These are phyloP conservation scores for Aristolochia californica DNA, from an alignment of 164 flowering plant genomes.

Conservation along the genomic window DNA sequence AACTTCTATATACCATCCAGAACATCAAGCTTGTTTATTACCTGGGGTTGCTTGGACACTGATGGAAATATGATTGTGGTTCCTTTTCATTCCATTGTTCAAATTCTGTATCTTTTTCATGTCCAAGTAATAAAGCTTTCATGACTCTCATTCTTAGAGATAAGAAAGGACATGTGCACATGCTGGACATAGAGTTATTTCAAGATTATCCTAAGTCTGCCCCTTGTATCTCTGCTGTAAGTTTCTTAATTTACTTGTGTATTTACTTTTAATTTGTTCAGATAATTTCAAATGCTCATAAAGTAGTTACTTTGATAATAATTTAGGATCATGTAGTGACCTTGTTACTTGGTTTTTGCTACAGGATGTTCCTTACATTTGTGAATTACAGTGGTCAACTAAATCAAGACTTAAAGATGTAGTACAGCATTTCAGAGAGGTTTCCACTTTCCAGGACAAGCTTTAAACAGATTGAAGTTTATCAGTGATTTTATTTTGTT, in stretches of 20 bases:
- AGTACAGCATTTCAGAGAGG: slow-evolving; percentile 34
- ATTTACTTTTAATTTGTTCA: neutral
- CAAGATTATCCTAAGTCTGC: slow-evolving; percentile 46
- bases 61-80: too few relatives aligned
- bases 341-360: slow-evolving; percentile 5
- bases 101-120: neutral
- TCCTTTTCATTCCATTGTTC: too few relatives aligned
- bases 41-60: too few relatives aligned
- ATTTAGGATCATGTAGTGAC: too few relatives aligned
- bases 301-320: neutral
- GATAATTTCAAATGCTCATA: too few relatives aligned
- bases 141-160: slow-evolving; percentile 31
- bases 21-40: too few relatives aligned
- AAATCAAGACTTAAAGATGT: slow-evolving; percentile 35
- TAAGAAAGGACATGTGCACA: slow-evolving; percentile 38
- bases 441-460: slow-evolving; percentile 7
- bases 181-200: slow-evolving; percentile 42
- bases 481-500: neutral
- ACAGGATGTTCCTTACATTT: slow-evolving; percentile 70
- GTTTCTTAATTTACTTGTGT: slow-evolving; percentile 8
- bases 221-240: slow-evolving; percentile 58
- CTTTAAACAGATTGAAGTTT: neutral
- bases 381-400: slow-evolving; percentile 43
- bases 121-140: neutral
- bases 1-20: too few relatives aligned